These are phyloP conservation scores for Tricholoma sp. DNA, from an alignment of 768 basidiomycete species.

Conservation along the genomic window DNA sequence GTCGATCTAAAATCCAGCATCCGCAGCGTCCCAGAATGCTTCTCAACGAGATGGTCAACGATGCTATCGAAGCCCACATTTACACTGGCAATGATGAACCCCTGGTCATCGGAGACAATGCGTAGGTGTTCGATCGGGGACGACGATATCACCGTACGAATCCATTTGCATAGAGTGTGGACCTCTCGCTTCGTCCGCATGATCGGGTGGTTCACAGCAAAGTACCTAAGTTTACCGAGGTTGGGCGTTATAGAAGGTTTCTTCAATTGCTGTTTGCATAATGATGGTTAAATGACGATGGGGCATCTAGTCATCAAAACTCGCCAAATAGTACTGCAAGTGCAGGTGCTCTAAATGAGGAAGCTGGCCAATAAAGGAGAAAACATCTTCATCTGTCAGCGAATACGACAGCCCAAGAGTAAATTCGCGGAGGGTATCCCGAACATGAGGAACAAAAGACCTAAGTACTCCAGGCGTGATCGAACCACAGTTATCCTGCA, in stretches of 20 bases:
- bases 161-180: conserved; percentile 30
- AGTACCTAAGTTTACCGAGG: conserved; percentile 23
- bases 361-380: conserved; percentile 39
- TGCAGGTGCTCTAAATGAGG: conserved; percentile 33
- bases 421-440: conserved; percentile 29
- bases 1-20: conserved; percentile 17
- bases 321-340: conserved; percentile 48
- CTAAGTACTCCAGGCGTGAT: conserved; percentile 56
- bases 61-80: conserved; percentile 29
- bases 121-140: conserved; percentile 27
- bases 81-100: conserved; percentile 2
- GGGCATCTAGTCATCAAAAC: conserved; percentile 10
- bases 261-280: conserved; percentile 39
- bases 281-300: neutral
- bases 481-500: conserved; percentile 56
- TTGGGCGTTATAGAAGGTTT: conserved; percentile 16
- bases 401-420: conserved; percentile 57
- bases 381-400: conserved; percentile 48
- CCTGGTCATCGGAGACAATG: conserved; percentile 21
- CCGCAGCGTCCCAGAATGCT: conserved; percentile 25
- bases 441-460: conserved; percentile 35
- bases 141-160: conserved; percentile 24
- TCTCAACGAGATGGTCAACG: conserved; percentile 26
- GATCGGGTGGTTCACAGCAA: conserved; percentile 25
- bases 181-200: conserved; percentile 15